phyloP scores from a whole-genome alignment of 352 stramenopile species.

The Pythium folliculosum region DNA sequence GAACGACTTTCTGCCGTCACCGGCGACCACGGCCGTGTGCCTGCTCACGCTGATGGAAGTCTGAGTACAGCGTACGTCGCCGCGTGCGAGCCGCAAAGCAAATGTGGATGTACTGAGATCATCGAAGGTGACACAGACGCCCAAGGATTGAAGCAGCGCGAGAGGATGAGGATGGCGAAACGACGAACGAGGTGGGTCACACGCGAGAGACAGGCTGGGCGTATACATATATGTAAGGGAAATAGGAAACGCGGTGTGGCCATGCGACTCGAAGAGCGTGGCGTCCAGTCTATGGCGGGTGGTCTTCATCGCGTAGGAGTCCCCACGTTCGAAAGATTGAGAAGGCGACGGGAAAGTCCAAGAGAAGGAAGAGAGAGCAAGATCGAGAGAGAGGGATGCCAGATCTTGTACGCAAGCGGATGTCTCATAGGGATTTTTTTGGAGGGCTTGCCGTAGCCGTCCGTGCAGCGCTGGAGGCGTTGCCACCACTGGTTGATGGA shows the following conservation, averaged over 20 bases:
- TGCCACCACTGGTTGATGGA: neutral
- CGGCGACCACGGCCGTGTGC: conserved; percentile 61
- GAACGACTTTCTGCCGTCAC: conserved; percentile 79
- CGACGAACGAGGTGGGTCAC: too few relatives aligned
- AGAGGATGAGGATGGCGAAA: neutral
- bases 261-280: neutral
- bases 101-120: neutral
- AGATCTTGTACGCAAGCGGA: too few relatives aligned
- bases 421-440: neutral
- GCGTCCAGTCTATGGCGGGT: neutral
- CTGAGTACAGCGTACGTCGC: conserved; percentile 39
- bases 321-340: neutral
- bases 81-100: too few relatives aligned
- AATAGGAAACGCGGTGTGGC: neutral
- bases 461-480: too few relatives aligned
- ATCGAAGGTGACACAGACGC: conserved; percentile 11
- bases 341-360: neutral
- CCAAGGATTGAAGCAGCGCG: conserved; percentile 5
- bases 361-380: too few relatives aligned
- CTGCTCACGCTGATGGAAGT: conserved; percentile 63
- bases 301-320: neutral
- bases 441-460: too few relatives aligned
- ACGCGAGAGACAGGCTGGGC: too few relatives aligned
- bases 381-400: too few relatives aligned
- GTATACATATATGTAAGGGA: neutral